Base-by-base conservation (phyloP, 192 early-diverging fungal species). In the Umbelopsis ramanniana region DNA sequence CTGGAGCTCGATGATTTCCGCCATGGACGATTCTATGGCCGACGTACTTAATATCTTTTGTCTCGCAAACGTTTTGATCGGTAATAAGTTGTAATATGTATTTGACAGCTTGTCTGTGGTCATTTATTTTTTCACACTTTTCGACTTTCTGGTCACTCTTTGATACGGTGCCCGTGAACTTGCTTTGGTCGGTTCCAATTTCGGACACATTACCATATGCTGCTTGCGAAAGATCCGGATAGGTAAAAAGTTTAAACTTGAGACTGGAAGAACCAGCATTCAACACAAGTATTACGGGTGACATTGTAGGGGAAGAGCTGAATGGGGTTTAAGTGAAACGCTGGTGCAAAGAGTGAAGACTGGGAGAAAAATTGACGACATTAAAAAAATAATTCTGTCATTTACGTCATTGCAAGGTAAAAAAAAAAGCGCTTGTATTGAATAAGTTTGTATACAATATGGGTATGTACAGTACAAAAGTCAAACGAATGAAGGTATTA, bases 211-310 rank as follows among this genome's bases (percentile, higher is more conserved):
- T 72, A 14, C 71, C 71, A 24, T 63, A 24, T 33, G 71, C 71
- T n/a, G 60, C 38, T 15, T 63, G 12, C 11, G 19, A 17, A 19
- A 72, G 71, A 10, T 72, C 37, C 14, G 29, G 45, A 33, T 22
- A 10, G 3, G 29, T 43, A 33, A 72, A 72, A 0, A 72, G 54
- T 24, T 72, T 53, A 22, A 72, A 72, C 26, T 72, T 72, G 35
- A 72, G 71, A 55, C 71, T 72, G 26, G 71, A 72, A 26, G 71
- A 72, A 40, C 71, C 71, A 14, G 71, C 71, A 60, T 72, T 72
- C 52, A 53, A 23, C 0, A 57, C 71, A 4, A 72, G 71, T 23
- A 60, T 63, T 23, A 72, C 15, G 10, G 50, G 43, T 29, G 57
- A 19, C 57, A 63, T 63, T 3, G 33, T 37, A 17, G 29, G n/a